phyloP scores from a whole-genome alignment of 2,329 filamentous ascomycete genomes.

The Exophiala viscosa region DNA sequence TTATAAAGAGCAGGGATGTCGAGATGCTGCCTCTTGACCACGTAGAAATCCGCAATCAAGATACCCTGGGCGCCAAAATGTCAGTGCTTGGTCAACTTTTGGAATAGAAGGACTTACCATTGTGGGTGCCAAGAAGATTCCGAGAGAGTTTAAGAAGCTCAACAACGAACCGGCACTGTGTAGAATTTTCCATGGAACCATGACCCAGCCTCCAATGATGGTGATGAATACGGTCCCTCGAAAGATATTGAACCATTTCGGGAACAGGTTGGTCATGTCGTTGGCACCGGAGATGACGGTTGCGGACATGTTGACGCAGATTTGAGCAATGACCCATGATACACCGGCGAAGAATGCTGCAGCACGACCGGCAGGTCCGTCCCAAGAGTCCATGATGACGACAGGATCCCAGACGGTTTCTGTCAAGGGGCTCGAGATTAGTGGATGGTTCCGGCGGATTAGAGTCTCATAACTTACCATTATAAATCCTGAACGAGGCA shows the following conservation, averaged over 20 bases:
- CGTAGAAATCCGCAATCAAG: slow-evolving; percentile 23
- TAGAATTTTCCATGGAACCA: slow-evolving; percentile 47
- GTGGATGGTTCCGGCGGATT: no score
- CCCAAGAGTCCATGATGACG: slow-evolving; percentile 38
- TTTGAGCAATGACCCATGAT: slow-evolving; percentile 52
- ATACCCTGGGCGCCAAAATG: slow-evolving; percentile 9
- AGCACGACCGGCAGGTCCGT: slow-evolving; percentile 32
- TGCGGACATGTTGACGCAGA: slow-evolving; percentile 53
- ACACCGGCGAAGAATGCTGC: slow-evolving; percentile 51
- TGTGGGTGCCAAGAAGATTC: neutral
- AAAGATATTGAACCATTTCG: slow-evolving; percentile 51
- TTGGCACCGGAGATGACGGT: slow-evolving; percentile 49
- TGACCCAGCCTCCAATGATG: slow-evolving; percentile 40
- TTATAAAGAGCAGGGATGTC: slow-evolving; percentile 20
- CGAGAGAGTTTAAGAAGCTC: slow-evolving; percentile 34
- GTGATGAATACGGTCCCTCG: slow-evolving; percentile 41
- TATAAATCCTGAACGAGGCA: slow-evolving; percentile 1
- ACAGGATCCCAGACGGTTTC: slow-evolving; percentile 40
- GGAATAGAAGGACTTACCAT: neutral
- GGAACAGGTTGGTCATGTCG: slow-evolving; percentile 51
- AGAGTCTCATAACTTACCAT: neutral
- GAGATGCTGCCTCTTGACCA: slow-evolving; percentile 16
- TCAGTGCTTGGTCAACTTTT: neutral
- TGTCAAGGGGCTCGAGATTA: no score
- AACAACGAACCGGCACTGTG: slow-evolving; percentile 40